phyloP scores from a whole-genome alignment of 1,284 basidiomycete genomes.

The Kwoniella shivajii region DNA sequence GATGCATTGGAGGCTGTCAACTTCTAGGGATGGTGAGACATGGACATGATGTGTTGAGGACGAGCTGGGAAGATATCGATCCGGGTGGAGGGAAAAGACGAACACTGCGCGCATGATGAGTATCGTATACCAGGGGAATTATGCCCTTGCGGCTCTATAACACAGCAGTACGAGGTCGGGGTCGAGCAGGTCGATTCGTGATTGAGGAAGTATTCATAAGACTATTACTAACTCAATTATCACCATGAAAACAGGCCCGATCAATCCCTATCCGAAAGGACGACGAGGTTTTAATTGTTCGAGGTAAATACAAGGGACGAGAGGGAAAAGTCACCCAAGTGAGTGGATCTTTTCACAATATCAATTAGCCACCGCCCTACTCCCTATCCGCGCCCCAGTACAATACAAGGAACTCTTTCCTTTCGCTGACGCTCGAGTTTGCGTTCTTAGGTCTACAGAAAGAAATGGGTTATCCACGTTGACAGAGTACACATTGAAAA shows the following conservation, averaged over 20 bases:
- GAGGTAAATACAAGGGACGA: constrained; percentile 95
- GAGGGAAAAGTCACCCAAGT: constrained; percentile 93
- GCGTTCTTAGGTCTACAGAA: constrained; percentile 86
- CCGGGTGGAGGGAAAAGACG: no score
- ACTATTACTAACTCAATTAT: no score
- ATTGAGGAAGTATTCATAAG: no score
- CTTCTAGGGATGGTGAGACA: not conserved
- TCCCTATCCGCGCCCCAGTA: not conserved
- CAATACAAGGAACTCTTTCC: not conserved
- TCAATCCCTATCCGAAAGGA: constrained; percentile 97
- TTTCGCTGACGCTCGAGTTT: not conserved
- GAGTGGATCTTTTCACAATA: constrained; percentile 17
- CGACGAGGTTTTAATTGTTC: constrained; percentile 95
- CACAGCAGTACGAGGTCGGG: no score
- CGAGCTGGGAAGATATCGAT: no score
- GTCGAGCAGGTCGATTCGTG: no score
- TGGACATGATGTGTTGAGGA: not conserved
- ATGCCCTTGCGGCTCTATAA: no score
- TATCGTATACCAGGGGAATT: no score
- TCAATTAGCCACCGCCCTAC: not conserved
- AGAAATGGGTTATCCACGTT: constrained; percentile 99
- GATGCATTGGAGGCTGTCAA: not conserved
- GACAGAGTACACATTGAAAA: constrained; percentile 98
- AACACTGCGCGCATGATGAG: no score
- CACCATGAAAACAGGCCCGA: no score